Base-by-base conservation (phyloP, 164 flowering plant genomes). In the Aristolochia fimbriata region DNA sequence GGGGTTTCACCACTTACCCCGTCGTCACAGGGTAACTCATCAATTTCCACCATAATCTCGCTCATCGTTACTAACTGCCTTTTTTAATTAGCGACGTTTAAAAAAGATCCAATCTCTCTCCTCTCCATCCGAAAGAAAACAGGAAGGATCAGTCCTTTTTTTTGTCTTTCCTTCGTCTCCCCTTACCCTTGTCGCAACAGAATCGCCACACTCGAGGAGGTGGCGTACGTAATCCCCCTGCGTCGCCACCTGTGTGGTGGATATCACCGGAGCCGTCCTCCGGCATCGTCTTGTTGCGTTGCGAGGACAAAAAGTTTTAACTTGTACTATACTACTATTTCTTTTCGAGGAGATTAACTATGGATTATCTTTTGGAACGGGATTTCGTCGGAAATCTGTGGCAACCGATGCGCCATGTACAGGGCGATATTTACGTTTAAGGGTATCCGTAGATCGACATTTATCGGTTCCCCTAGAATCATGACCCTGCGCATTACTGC, bases 21-120 rank as follows among this genome's bases (percentile, higher is more conserved):
- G 3, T 73, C 2, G 71, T 82, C 47, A 83, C 84, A 0, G 83
- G 84, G 84, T 82, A 71, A n/a, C n/a, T n/a, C n/a, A n/a, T n/a
- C n/a, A n/a, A n/a, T n/a, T n/a, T n/a, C n/a, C 11, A 16, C 54
- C 37, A 0, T 22, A 52, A 16, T 16, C 23, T 55, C 37, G 4
- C 17, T 17, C 19, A 17, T 4, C n/a, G n/a, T n/a, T n/a, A 17
- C 19, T 16, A 17, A 49, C 19, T 49, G 52, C 22, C 15, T 48
- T 7, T 37, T 37, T 37, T 2, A 27, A 47, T 47, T 2, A n/a
- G 0, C 51, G 12, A 4, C 12, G 4, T 47, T 47, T n/a, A 15
- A 47, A 15, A 47, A 47, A 47, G 6, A 3, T 52, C 7, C 7
- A 22, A 16, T 19, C 22, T 12, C 17, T 21, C 31, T 54, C 13